These are phyloP conservation scores for Glycine soja DNA, from an alignment of 306 rosid species.

Conservation along the genomic window DNA sequence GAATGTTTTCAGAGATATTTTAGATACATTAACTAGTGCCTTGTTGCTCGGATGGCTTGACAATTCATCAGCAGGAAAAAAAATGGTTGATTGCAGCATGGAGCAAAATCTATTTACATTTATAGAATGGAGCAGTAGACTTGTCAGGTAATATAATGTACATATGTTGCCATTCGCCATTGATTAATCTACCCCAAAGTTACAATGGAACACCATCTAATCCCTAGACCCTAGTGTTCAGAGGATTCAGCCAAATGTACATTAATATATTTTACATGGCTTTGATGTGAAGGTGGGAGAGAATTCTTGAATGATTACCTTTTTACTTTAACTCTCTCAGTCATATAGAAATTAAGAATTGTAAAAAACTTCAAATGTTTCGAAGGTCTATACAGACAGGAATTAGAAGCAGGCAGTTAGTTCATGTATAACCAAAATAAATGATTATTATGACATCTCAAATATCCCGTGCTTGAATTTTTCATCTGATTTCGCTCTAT, in stretches of 20 bases:
- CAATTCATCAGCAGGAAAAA: background rate
- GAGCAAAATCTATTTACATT: background rate
- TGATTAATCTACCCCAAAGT: slow-evolving; percentile 1
- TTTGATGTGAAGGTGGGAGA: background rate
- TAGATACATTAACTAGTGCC: slow-evolving; percentile 38
- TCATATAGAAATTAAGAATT: background rate
- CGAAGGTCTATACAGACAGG: too few relatives aligned
- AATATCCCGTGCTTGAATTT: too few relatives aligned
- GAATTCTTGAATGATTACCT: background rate
- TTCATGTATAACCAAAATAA: background rate
- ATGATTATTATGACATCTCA: background rate
- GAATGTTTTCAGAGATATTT: slow-evolving; percentile 60
- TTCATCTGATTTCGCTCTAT: too few relatives aligned
- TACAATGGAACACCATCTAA: background rate
- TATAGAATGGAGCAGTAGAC: background rate
- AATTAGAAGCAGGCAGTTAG: too few relatives aligned
- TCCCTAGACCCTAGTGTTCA: background rate
- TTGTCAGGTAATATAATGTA: slow-evolving; percentile 33
- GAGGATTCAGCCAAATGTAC: slow-evolving; percentile 1
- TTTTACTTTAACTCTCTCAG: background rate
- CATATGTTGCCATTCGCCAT: background rate
- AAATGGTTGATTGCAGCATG: background rate
- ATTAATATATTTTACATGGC: background rate
- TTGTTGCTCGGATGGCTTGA: background rate
- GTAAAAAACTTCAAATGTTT: background rate